Evolutionary conservation across 1,284 basidiomycete species (phyloP).

Genomic region (Malassezia cuniculi): DNA sequence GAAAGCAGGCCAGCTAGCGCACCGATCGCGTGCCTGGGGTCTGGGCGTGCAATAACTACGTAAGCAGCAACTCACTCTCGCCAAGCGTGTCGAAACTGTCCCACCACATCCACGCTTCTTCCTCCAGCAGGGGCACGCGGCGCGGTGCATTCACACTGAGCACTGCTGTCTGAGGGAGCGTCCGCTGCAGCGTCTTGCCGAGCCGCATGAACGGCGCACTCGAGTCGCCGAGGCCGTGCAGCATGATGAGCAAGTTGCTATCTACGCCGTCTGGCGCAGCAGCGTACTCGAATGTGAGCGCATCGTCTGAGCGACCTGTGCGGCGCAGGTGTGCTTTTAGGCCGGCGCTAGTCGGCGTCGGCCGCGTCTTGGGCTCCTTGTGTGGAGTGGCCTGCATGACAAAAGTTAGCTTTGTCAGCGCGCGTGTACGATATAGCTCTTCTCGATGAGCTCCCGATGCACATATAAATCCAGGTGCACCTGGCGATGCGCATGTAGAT

Average conservation of each 20-base stretch:
- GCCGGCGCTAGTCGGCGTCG: no score
- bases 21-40: conserved; percentile 58
- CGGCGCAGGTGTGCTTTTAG: no score
- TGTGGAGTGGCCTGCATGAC: no score
- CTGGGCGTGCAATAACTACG: conserved; percentile 53
- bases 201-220: conserved; percentile 63
- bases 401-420: no score
- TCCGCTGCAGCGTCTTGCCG: conserved; percentile 55
- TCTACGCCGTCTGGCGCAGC: conserved; percentile 67
- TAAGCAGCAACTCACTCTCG: conserved; percentile 51
- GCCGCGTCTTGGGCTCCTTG: no score
- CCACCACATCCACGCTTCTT: conserved; percentile 59
- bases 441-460: no score
- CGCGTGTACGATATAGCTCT: no score
- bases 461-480: no score
- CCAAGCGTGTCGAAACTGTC: conserved; percentile 61
- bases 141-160: conserved; percentile 66
- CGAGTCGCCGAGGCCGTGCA: conserved; percentile 79
- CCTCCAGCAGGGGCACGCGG: conserved; percentile 66
- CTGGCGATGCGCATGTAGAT: no score
- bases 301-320: no score
- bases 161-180: conserved; percentile 69
- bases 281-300: conserved; percentile 47
- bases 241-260: conserved; percentile 68
- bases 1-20: conserved; percentile 52